Evolutionary conservation across 2,329 filamentous ascomycete species (phyloP), one percentile per base, ranked within the genome.

Genomic region (Ophiostoma ips): DNA sequence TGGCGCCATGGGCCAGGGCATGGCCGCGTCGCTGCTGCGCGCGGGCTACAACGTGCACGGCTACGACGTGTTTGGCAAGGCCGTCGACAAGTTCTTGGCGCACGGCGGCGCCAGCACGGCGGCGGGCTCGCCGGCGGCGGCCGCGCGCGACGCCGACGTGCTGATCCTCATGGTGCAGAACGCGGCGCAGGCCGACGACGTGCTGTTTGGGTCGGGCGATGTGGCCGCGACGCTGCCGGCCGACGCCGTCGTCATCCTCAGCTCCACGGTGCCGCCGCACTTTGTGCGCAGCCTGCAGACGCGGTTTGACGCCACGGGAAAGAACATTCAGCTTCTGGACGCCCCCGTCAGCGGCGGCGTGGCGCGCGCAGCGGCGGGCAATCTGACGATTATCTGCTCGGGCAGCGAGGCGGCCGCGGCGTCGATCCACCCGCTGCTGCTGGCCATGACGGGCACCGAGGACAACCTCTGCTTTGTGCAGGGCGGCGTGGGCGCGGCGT

Each of bases 401-500:
- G 79, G 72, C 0, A 64, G 70, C 0, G 64, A 69, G 1, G 66
- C 68, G 4, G 31, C 21, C 15, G 59, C 54, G 1, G 19, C 10
- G 34, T 3, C 12, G 3, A 19, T 21, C 8, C 3, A 19, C 19
- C 19, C 12, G 28, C 44, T 19, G 24, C 33, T 52, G 38, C 36
- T 55, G 38, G 30, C 48, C 31, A 61, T 68, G 60, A 59, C 64
- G 5, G 62, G 63, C 16, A 51, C 47, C 4, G 46, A 56, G 0
- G 59, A 50, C 49, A 66, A 65, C 46, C 53, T 66, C 10, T 75
- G 73, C 58, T 64, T 68, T 16, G 70, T 77, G 9, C 60, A 66
- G 13, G 75, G 75, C 2, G 72, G 69, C 2, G 64, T 77, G 44
- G 71, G 71, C 24, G 67, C 68, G 5, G 74, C 73, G 5, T 74